Evolutionary conservation across 768 basidiomycete genomes (phyloP), one percentile per base, ranked within the genome.

Genomic region (Cystobasidium onofrii): DNA sequence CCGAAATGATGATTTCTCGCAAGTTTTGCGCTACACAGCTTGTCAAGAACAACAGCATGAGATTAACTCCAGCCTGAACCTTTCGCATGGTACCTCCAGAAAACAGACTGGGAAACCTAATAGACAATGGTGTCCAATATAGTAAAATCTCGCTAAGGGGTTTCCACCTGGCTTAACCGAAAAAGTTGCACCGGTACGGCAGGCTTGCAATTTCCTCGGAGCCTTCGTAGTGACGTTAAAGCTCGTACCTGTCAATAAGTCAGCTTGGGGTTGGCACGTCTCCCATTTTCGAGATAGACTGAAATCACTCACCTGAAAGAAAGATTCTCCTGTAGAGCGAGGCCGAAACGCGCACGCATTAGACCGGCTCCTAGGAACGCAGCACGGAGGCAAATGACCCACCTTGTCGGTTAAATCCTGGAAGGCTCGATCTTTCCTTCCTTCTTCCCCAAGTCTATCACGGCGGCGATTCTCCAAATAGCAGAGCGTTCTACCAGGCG

Each of bases 361-460:
- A 33, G 23, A 7, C 7, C 23, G 55, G 9, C 9, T 57, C 18
- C 7, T 43, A 18, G 9, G 41, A 7, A 43, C 7, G 18, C 41
- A 43, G 41, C 41, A 43, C 41, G 46, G 6, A 4, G 12, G 17
- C 10, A 23, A 61, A 9, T 23, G 9, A 33, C 60, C 17, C 36
- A 61, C 60, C n/a, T 61, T 61, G 60, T 61, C 63, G n/a, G 63
- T 64, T 12, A 64, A 17, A 64, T 64, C 63, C 63, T 36, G 36
- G 39, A 64, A 64, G 29, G 63, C 63, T 34, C 44, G 63, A 43
- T 64, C 63, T 64, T 46, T 43, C 13, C 20, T 34, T 12, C 27
- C 63, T 29, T 31, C 36, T 27, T 64, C 63, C 12, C 63, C 63
- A 4, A 64, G 20, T 41, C 39, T 46, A 43, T 64, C 44, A 3